A percentile compares a stretch with the other conserved stretches of the same genome.
These are phyloP conservation scores for Fomitopsis serialis DNA, from an alignment of 768 basidiomycete species.

Conservation along the genomic window DNA sequence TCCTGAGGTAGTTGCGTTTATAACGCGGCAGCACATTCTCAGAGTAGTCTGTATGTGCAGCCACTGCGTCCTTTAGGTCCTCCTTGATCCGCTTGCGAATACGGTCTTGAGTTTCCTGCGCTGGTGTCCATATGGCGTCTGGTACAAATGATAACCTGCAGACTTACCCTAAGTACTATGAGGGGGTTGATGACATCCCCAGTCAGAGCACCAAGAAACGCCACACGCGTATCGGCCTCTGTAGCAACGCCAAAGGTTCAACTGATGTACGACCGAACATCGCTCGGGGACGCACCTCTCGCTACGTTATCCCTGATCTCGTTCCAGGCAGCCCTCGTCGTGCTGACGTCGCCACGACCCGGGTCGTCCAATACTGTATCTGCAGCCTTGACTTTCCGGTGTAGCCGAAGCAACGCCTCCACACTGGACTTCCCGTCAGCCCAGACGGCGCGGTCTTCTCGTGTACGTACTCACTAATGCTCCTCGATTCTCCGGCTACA, in stretches of 20 bases:
- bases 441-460: background rate
- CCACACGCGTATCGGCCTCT: slow-evolving; percentile 82
- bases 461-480: slow-evolving; percentile 54
- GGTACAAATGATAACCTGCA: background rate
- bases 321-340: slow-evolving; percentile 69
- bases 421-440: slow-evolving; percentile 38
- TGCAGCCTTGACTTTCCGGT: slow-evolving; percentile 62
- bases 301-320: slow-evolving; percentile 86
- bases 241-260: slow-evolving; percentile 4
- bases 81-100: slow-evolving; percentile 91
- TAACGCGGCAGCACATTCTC: slow-evolving; percentile 77
- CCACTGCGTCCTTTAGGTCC: slow-evolving; percentile 75
- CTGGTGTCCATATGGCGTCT: background rate
- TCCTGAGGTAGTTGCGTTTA: slow-evolving; percentile 75
- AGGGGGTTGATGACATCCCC: slow-evolving; percentile 73
- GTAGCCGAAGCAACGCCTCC: slow-evolving; percentile 67
- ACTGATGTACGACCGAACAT: background rate
- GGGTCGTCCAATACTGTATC: slow-evolving; percentile 75
- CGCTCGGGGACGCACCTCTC: slow-evolving; percentile 46
- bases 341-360: slow-evolving; percentile 40
- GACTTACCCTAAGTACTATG: slow-evolving; percentile 54
- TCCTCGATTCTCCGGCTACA: slow-evolving; percentile 81
- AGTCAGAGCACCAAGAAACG: slow-evolving; percentile 67
- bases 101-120: slow-evolving; percentile 83
- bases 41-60: slow-evolving; percentile 75